Evolutionary conservation across 768 basidiomycete genomes (phyloP).

Genomic region (Dentipellis fragilis): DNA sequence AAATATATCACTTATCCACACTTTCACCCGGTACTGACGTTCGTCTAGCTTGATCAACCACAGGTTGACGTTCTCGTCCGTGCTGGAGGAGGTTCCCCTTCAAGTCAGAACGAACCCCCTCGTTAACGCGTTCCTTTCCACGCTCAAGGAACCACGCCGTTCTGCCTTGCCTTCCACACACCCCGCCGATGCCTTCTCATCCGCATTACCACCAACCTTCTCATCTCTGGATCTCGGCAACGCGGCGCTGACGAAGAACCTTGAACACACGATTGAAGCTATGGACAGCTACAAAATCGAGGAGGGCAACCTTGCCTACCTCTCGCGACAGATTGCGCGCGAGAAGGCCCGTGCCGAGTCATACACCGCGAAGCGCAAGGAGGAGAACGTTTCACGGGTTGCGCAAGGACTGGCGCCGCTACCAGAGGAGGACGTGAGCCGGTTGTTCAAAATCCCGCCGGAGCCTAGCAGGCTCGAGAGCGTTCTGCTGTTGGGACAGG

Average conservation of each 20-base stretch:
- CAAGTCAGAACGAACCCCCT: slow-evolving; percentile 77
- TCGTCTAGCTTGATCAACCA: slow-evolving; percentile 60
- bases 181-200: slow-evolving; percentile 21
- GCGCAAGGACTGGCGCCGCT: slow-evolving; percentile 79
- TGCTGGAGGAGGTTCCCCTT: slow-evolving; percentile 80
- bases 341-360: slow-evolving; percentile 74
- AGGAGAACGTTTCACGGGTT: slow-evolving; percentile 73
- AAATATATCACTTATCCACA: slow-evolving; percentile 15
- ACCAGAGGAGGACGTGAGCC: slow-evolving; percentile 77
- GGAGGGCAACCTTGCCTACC: slow-evolving; percentile 86
- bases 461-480: slow-evolving; percentile 87
- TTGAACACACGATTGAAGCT: slow-evolving; percentile 80
- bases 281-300: slow-evolving; percentile 83
- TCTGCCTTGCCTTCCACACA: slow-evolving; percentile 28
- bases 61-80: slow-evolving; percentile 74
- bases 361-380: slow-evolving; percentile 75
- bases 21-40: background rate
- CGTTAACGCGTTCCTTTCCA: slow-evolving; percentile 67
- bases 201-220: slow-evolving; percentile 50
- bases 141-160: slow-evolving; percentile 40
- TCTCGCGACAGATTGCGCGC: slow-evolving; percentile 78
- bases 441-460: slow-evolving; percentile 79
- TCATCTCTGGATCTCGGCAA: slow-evolving; percentile 62
- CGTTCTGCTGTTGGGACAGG: slow-evolving; percentile 76
- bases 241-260: slow-evolving; percentile 57